These are phyloP conservation scores for Hippophae rhamnoides DNA, from an alignment of 306 rosid species.

Conservation along the genomic window DNA sequence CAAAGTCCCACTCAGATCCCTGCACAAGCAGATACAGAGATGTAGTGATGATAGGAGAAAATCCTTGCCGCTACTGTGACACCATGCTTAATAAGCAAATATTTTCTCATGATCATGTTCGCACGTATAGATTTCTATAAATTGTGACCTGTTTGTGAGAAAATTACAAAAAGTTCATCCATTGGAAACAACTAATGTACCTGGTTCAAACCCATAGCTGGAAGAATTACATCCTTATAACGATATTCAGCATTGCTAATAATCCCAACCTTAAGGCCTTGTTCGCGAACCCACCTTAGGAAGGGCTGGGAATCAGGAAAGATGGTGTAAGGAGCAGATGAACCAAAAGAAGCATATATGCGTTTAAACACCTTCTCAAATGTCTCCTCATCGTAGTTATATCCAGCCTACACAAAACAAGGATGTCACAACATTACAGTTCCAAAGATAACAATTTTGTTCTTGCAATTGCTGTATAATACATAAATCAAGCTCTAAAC, in stretches of 20 bases:
- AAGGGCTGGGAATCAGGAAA: slow-evolving; percentile 88
- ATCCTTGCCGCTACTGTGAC: no score
- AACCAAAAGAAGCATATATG: slow-evolving; percentile 84
- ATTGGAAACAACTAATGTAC: slow-evolving; percentile 20
- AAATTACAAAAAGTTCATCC: background rate
- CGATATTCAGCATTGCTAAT: slow-evolving; percentile 88
- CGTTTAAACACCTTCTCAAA: slow-evolving; percentile 90
- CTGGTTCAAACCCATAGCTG: slow-evolving; percentile 68
- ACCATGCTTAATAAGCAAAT: background rate
- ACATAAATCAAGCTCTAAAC: background rate
- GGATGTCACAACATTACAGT: slow-evolving; percentile 3
- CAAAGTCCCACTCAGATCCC: slow-evolving; percentile 98
- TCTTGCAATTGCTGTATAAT: background rate
- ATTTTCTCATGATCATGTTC: background rate
- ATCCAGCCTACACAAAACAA: slow-evolving; percentile 75
- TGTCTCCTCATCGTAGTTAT: slow-evolving; percentile 88
- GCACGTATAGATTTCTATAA: background rate
- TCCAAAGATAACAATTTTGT: slow-evolving; percentile 1
- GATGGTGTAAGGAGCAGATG: slow-evolving; percentile 77
- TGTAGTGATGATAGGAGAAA: background rate
- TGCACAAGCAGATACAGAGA: slow-evolving; percentile 24
- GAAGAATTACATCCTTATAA: slow-evolving; percentile 82
- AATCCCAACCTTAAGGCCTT: slow-evolving; percentile 74
- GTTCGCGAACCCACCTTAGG: slow-evolving; percentile 68
- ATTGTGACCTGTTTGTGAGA: background rate